phyloP scores from a whole-genome alignment of 139 green algal species.

The Closterium sp. region DNA sequence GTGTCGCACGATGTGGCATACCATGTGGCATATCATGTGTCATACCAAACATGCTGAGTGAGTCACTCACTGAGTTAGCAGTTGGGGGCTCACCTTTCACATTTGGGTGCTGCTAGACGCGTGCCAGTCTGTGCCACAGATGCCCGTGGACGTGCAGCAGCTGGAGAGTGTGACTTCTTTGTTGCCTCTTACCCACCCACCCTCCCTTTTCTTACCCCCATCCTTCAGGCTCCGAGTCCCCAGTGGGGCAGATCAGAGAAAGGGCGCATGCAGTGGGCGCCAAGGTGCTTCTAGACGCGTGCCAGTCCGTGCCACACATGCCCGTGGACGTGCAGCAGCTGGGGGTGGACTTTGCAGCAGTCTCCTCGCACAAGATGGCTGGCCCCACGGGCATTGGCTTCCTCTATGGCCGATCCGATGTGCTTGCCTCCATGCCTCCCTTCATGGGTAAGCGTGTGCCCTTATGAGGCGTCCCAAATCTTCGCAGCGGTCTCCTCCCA shows the following conservation, averaged over 20 bases:
- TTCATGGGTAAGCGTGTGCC: slow-evolving; percentile 69
- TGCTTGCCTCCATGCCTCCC: slow-evolving; percentile 88
- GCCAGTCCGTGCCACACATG: slow-evolving; percentile 95
- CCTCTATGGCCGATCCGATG: slow-evolving; percentile 84
- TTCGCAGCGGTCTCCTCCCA: too few relatives aligned
- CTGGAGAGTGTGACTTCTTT: neutral
- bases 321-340: slow-evolving; percentile 84
- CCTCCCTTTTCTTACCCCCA: too few relatives aligned
- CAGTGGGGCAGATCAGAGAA: neutral
- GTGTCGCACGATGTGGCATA: too few relatives aligned
- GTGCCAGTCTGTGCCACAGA: slow-evolving; percentile 96
- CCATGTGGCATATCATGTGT: too few relatives aligned
- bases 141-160: slow-evolving; percentile 85
- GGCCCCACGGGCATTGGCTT: slow-evolving; percentile 96
- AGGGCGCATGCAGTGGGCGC: neutral
- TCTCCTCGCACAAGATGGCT: slow-evolving; percentile 79
- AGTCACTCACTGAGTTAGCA: too few relatives aligned
- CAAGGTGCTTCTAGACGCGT: slow-evolving; percentile 88
- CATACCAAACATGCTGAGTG: too few relatives aligned
- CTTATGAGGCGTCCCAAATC: too few relatives aligned
- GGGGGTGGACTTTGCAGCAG: slow-evolving; percentile 93
- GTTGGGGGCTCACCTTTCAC: too few relatives aligned
- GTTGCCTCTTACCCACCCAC: too few relatives aligned
- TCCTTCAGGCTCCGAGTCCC: neutral
- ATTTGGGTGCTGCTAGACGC: slow-evolving; percentile 90